A percentile compares a stretch with the other conserved stretches of the same genome.
These are phyloP conservation scores for Botryotinia narcissicola DNA, from an alignment of 2,329 filamentous ascomycete genomes.

Conservation along the genomic window DNA sequence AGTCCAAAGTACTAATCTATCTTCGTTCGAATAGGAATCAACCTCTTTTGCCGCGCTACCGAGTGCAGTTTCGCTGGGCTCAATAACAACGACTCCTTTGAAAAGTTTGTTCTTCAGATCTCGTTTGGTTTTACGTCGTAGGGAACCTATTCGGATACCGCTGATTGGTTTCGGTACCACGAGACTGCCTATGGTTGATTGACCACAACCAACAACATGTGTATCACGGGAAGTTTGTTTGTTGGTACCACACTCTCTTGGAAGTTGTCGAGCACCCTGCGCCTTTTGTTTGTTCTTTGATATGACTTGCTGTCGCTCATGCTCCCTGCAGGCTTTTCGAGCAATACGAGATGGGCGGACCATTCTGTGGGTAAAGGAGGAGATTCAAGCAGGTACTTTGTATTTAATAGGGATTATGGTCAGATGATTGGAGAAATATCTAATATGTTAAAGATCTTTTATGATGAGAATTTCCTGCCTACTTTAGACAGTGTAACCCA, in stretches of 20 bases:
- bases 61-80: constrained; percentile 15
- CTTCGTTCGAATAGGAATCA: background rate
- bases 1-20: constrained; percentile 19
- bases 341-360: constrained; percentile 21
- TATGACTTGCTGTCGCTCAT: constrained; percentile 19
- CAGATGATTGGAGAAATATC: background rate
- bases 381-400: background rate
- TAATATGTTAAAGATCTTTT: background rate
- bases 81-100: constrained; percentile 14
- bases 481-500: background rate
- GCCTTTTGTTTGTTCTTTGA: background rate
- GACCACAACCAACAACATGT: background rate
- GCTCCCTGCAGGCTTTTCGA: constrained; percentile 17
- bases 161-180: background rate
- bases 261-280: background rate
- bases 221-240: background rate
- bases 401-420: background rate
- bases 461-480: background rate
- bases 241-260: background rate
- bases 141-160: background rate
- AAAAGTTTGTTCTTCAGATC: constrained; percentile 18
- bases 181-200: background rate
- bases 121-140: constrained; percentile 1
- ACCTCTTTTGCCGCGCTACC: constrained; percentile 14
- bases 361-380: constrained; percentile 3